Conservation (phyloP, 768 basidiomycete species). For the Phaffia australis region DNA sequence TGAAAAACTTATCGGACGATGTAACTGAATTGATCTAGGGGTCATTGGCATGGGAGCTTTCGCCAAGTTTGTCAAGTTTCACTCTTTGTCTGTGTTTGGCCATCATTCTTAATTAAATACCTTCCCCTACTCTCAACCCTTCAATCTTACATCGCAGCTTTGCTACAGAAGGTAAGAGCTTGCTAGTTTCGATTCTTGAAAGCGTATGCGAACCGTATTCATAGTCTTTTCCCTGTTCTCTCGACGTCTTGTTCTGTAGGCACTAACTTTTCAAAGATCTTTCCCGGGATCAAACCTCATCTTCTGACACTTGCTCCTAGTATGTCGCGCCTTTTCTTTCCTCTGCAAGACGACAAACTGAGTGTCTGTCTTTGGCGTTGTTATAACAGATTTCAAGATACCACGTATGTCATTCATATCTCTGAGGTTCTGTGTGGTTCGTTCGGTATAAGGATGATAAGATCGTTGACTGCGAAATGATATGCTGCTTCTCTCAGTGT, state of each 20-base stretch:
- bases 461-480: background rate
- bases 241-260: slow-evolving; percentile 42
- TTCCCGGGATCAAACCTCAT: slow-evolving; percentile 86
- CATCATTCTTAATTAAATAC: background rate
- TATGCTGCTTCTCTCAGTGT: slow-evolving; percentile 42
- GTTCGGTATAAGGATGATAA: background rate
- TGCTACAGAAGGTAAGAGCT: slow-evolving; percentile 65
- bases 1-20: slow-evolving; percentile 14
- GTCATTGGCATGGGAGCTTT: slow-evolving; percentile 87
- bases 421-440: background rate
- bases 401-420: slow-evolving; percentile 7
- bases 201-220: background rate
- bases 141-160: slow-evolving; percentile 49
- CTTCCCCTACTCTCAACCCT: background rate
- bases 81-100: background rate
- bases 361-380: background rate
- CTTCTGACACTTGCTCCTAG: slow-evolving; percentile 55
- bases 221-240: background rate
- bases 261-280: slow-evolving; percentile 77
- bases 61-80: slow-evolving; percentile 10
- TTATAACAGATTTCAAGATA: slow-evolving; percentile 17
- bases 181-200: background rate
- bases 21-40: slow-evolving; percentile 43
- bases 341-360: too few species aligned
- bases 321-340: background rate